phyloP scores from a whole-genome alignment of 2,329 filamentous ascomycete species.

The Periglandula ipomoeae region DNA sequence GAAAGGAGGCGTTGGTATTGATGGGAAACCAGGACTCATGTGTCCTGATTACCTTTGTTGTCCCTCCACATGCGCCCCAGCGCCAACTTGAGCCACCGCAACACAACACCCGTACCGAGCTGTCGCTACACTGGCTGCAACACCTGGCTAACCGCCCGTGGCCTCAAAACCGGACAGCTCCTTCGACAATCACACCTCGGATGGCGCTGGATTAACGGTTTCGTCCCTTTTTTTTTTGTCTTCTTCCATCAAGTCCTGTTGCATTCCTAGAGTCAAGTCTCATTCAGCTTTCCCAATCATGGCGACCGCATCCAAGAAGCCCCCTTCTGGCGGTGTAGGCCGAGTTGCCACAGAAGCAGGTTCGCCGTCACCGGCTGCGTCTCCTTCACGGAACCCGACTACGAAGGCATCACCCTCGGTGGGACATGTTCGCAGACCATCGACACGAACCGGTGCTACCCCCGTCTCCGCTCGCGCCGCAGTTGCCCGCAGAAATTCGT shows the following conservation, averaged over 20 bases:
- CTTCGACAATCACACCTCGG: neutral
- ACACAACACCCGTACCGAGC: neutral
- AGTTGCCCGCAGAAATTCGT: slow-evolving; percentile 49
- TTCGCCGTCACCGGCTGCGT: slow-evolving; percentile 22
- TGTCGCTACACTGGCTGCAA: slow-evolving; percentile 1
- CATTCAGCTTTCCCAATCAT: slow-evolving; percentile 23
- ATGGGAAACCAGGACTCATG: neutral
- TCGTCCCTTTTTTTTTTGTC: neutral
- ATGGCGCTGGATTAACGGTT: neutral
- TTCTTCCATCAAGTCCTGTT: neutral
- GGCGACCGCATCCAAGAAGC: slow-evolving; percentile 46
- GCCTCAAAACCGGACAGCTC: slow-evolving; percentile 1
- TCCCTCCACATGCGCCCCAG: neutral
- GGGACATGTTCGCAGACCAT: slow-evolving; percentile 43
- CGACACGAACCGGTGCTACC: slow-evolving; percentile 57
- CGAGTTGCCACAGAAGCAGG: slow-evolving; percentile 31
- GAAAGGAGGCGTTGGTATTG: neutral
- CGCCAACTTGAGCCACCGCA: neutral
- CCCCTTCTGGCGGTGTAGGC: slow-evolving; percentile 37
- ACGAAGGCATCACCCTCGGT: slow-evolving; percentile 36
- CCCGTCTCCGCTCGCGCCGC: slow-evolving; percentile 65
- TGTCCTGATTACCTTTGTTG: slow-evolving; percentile 2
- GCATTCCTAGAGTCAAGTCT: neutral
- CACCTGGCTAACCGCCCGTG: neutral
- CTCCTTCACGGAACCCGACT: slow-evolving; percentile 28